Evolutionary conservation across 169 alveolate species (phyloP), one percentile per base, ranked within the genome.

Genomic region (Perkinsus marinus): DNA sequence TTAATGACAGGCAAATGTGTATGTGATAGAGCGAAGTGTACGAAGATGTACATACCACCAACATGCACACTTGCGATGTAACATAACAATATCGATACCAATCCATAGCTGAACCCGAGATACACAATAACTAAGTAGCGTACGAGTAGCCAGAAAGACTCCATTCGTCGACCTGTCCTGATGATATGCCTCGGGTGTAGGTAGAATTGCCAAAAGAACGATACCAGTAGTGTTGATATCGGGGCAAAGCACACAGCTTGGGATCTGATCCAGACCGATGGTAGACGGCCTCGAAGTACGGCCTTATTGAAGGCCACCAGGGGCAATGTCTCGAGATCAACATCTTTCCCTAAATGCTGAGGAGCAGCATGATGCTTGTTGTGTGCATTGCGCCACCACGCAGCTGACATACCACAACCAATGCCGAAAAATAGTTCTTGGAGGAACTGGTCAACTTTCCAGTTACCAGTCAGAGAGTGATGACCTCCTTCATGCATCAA

Each of bases 341-440:
- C 90, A 39, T 91, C 92, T 89, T 57, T n/a, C 3, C 43, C 92
- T 34, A 39, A 34, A 22, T 91, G 68, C 39, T 91, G 92, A 37
- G 92, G 92, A 0, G 92, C 69, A 34, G 92, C 92, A 43, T 91
- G 92, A 89, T 91, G 92, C 90, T 91, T 91, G 90, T 47, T 91
- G 68, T 91, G 92, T 89, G 38, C 41, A 89, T 47, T 39, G 39
- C 41, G 30, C 92, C 92, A 91, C 92, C 79, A 39, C 7, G 90
- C 39, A 0, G 47, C 92, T 0, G 90, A 46, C 57, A 43, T 91
- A 17, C 69, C 90, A 89, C 69, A 43, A 17, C 92, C 92, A 46
- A 91, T 0, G 30, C 89, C 69, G 68, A 39, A 39, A 41, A 39
- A 13, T 46, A 43, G 2, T 39, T 46, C 41, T 37, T 91, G 92